Evolutionary conservation across 768 basidiomycete genomes (phyloP), one percentile per base, ranked within the genome.

Genomic region (Daedaleopsis nitida): DNA sequence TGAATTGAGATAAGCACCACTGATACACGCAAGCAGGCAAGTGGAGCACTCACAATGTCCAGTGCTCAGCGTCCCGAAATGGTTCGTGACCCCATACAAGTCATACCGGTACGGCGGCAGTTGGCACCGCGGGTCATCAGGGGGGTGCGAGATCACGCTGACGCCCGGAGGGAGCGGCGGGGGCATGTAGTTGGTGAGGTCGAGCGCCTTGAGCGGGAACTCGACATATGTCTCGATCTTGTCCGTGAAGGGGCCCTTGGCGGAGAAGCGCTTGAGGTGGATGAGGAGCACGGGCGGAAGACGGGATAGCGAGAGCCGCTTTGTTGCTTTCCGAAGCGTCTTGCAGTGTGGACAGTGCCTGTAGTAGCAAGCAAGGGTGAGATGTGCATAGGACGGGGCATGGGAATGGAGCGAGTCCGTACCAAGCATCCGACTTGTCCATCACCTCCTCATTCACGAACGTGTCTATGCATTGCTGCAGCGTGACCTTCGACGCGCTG

Each of bases 281-380:
- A 97, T 92, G 65, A 97, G 78, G 16, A 99, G 81, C 42, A 99
- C 87, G 0, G 96, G 96, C 0, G 96, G 96, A 12, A 98, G 81
- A 17, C 97, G 91, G 5, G 96, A 92, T 27, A 99, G 81, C 0
- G 94, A 91, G 6, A 99, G 83, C 21, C 83, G 86, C 73, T 98
- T 97, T 21, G 88, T 83, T 12, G 96, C 94, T 60, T 85, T 86
- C 52, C 96, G 87, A 58, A 95, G 86, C 35, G 82, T 79, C 80
- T 96, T 98, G 82, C 96, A 99, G 61, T 86, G 83, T 1, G 97
- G 95, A 70, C 96, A 99, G 74, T 95, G 89, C 95, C 94, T 96
- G 62, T 8, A 39, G 21, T 27, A n/a, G 14, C 16, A 43, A 24
- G 24, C 27, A n/a, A 48, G 38, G 55, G 57, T 24, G 17, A 38